A percentile compares a stretch with the other conserved stretches of the same genome.
phyloP scores from a whole-genome alignment of 345 rosid genomes.

The Eutrema japonicum region DNA sequence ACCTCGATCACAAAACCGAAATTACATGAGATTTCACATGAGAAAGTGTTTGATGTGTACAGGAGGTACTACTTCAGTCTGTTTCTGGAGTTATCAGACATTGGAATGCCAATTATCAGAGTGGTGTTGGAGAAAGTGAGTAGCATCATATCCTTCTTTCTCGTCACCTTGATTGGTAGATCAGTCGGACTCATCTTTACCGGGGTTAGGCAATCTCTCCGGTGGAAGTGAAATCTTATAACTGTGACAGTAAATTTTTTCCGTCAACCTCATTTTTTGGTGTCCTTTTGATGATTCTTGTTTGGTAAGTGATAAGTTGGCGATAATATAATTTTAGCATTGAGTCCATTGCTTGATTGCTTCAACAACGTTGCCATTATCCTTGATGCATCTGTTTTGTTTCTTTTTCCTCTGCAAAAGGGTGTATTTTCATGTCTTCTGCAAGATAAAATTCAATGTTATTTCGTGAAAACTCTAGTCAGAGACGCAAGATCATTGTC shows the following conservation, averaged over 20 bases:
- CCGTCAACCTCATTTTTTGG: constrained; percentile 15
- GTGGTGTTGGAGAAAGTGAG: constrained; percentile 69
- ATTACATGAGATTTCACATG: background rate
- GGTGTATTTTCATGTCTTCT: background rate
- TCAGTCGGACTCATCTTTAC: constrained; percentile 87
- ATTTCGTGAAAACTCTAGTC: background rate
- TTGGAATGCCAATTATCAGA: constrained; percentile 73
- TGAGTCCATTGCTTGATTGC: constrained; percentile 32
- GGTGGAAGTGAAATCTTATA: constrained; percentile 72
- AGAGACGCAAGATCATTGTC: background rate
- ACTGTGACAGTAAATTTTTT: constrained; percentile 27
- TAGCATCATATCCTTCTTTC: constrained; percentile 80
- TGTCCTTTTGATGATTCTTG: constrained; percentile 34
- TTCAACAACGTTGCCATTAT: background rate
- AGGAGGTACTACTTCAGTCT: constrained; percentile 93
- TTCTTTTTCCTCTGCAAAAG: background rate
- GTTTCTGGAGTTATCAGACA: constrained; percentile 83
- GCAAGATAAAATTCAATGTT: background rate
- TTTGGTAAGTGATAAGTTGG: constrained; percentile 30
- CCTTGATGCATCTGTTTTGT: background rate
- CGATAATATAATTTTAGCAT: constrained; percentile 25
- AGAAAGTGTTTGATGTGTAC: constrained; percentile 32
- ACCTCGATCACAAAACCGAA: constrained; percentile 5
- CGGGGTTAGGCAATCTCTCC: constrained; percentile 86
- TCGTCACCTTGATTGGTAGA: constrained; percentile 84